Base-by-base conservation (phyloP, 1,284 basidiomycete species). In the Schizophyllum amplum region DNA sequence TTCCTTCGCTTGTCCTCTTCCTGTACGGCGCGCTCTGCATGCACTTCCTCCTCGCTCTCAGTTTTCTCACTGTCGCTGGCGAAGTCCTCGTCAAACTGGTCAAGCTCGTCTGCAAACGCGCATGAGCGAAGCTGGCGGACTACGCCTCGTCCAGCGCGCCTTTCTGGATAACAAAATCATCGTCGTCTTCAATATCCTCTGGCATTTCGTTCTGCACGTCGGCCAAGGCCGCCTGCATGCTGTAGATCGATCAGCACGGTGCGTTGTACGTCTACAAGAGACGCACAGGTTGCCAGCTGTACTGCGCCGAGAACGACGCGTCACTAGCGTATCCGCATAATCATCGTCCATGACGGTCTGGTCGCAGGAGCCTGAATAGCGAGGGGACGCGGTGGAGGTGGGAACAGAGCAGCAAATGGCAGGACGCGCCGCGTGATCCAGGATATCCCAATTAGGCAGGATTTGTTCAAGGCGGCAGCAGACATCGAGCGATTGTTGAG, bases 21-120 rank as follows among this genome's bases (percentile, higher is more conserved):
- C 25, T 72, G 67, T 4, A 80, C 72, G 42, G 72, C 72, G 51
- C 71, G 77, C 65, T 91, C 89, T 0, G 73, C 84, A 1, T 73
- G 75, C 22, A 81, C 80, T 6, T 71, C 67, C 4, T 80, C 80
- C 24, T 79, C 79, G 53, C 79, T 76, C 0, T 65, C 72, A 26
- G 76, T 81, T 61, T 90, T 89, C 57, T 88, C 86, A 55, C 90
- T 90, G 0, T 88, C 92, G 60, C 86, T 90, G 59, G 83, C 84
- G 64, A 92, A 92, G 67, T 92, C 90, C 15, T 85, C 88, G 60
- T 80, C 88, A 61, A 90, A 90, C 7, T 85, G 68, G 64, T 92
- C 90, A 59, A 87, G 82, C 67, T 92, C 89, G 54, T 87, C 90
- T 89, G 61, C 11, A n/a, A 25, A 50, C 33, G 52, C 7, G 11